Percentiles rank a stretch among this genome's conserved stretches.
Conservation (phyloP, 2,329 filamentous ascomycete genomes). For the Aureobasidium sp. region DNA sequence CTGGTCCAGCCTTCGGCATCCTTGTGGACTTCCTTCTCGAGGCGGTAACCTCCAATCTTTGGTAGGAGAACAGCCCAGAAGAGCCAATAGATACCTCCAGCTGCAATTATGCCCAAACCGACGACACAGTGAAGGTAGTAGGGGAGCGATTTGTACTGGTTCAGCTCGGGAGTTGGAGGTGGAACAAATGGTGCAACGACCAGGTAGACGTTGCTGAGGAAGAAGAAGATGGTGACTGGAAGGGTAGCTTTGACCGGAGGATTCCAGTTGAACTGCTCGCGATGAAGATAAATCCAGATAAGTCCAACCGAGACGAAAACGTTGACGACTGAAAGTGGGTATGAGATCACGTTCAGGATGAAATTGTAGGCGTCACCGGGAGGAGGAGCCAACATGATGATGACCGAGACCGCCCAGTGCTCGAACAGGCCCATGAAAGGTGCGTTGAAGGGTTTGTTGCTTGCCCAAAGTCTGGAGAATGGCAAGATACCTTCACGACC, state of each 20-base stretch:
- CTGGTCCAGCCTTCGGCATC: slow-evolving; percentile 35
- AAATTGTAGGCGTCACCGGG: slow-evolving; percentile 62
- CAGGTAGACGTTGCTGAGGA: slow-evolving; percentile 47
- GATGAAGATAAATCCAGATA: slow-evolving; percentile 40
- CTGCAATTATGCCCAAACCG: slow-evolving; percentile 42
- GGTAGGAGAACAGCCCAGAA: slow-evolving; percentile 46
- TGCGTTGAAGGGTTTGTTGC: slow-evolving; percentile 57
- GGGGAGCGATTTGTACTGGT: slow-evolving; percentile 46
- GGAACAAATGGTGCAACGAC: slow-evolving; percentile 44
- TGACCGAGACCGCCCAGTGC: slow-evolving; percentile 57
- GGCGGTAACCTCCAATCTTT: slow-evolving; percentile 32
- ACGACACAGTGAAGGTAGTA: slow-evolving; percentile 50
- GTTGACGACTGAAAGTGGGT: slow-evolving; percentile 45
- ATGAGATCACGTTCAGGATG: slow-evolving; percentile 49
- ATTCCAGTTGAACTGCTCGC: slow-evolving; percentile 39
- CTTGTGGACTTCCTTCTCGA: slow-evolving; percentile 26
- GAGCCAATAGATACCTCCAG: slow-evolving; percentile 46
- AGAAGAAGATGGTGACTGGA: slow-evolving; percentile 46
- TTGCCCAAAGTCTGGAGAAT: slow-evolving; percentile 55
- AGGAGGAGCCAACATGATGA: slow-evolving; percentile 60
- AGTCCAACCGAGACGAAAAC: slow-evolving; percentile 42
- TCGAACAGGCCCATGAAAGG: slow-evolving; percentile 55
- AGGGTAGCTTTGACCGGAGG: slow-evolving; percentile 44
- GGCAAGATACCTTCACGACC: slow-evolving; percentile 52
- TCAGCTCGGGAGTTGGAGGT: slow-evolving; percentile 19